Percentiles rank a stretch among this genome's conserved stretches.
Conservation (phyloP, 805 yeast species). For the Diddensiella transvaalensis region DNA sequence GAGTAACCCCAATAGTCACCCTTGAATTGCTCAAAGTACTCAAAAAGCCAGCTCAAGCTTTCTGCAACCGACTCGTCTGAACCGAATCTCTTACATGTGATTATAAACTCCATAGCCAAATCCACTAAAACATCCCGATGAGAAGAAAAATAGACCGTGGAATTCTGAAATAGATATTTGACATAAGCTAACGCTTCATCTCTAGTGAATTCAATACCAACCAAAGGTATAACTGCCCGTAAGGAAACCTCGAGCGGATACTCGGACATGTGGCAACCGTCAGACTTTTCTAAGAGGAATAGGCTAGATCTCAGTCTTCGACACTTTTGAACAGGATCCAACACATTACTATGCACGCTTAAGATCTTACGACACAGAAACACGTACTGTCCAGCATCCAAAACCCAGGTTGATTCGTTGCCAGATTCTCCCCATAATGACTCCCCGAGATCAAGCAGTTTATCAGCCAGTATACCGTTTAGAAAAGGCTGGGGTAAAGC, state of each 20-base stretch:
- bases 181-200: not conserved
- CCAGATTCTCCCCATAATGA: not conserved
- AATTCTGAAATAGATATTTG: not conserved
- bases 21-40: not conserved
- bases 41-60: not conserved
- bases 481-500: not conserved
- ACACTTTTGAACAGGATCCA: slow-evolving; percentile 1
- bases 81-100: not conserved
- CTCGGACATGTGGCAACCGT: not conserved
- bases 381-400: not conserved
- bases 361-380: not conserved
- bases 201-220: not conserved
- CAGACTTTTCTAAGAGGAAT: slow-evolving; percentile 1
- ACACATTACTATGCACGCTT: not conserved
- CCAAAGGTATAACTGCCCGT: slow-evolving; percentile 3
- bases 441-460: not conserved
- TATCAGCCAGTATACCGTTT: not conserved
- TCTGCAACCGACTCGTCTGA: not conserved
- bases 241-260: slow-evolving; percentile 8
- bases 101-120: not conserved
- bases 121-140: not conserved
- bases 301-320: slow-evolving; percentile 1
- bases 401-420: not conserved
- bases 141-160: not conserved
- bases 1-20: not conserved